phyloP scores from a whole-genome alignment of 2,329 filamentous ascomycete species.

The Epichloe brachyelytri region DNA sequence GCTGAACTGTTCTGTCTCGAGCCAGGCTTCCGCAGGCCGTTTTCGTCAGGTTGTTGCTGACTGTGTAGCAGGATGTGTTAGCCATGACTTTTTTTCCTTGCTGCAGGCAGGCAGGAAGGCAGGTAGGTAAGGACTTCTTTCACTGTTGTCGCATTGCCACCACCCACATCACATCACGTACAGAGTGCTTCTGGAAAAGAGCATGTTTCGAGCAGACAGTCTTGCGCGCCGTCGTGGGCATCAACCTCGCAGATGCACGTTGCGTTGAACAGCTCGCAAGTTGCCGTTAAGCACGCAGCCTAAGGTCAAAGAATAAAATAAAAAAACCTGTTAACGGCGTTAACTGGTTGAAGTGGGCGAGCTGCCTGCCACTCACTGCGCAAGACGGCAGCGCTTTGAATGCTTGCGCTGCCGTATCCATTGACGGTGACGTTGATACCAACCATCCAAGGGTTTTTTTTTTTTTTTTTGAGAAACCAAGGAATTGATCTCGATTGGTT shows the following conservation, averaged over 20 bases:
- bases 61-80: background rate
- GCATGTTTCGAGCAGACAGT: background rate
- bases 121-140: too few species aligned
- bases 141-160: too few species aligned
- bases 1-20: background rate
- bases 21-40: background rate
- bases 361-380: background rate
- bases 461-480: too few species aligned
- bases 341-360: too few species aligned
- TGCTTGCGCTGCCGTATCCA: background rate
- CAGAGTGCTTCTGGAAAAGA: background rate
- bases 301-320: background rate
- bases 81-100: too few species aligned
- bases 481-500: too few species aligned
- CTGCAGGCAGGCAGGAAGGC: too few species aligned
- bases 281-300: background rate
- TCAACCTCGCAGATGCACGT: background rate
- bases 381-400: background rate
- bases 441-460: too few species aligned
- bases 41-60: background rate
- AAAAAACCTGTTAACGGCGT: too few species aligned
- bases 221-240: background rate
- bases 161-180: background rate
- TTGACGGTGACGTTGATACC: background rate
- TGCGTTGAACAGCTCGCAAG: background rate